These are phyloP conservation scores for Mycena indigotica DNA, from an alignment of 768 basidiomycete genomes.

Conservation along the genomic window DNA sequence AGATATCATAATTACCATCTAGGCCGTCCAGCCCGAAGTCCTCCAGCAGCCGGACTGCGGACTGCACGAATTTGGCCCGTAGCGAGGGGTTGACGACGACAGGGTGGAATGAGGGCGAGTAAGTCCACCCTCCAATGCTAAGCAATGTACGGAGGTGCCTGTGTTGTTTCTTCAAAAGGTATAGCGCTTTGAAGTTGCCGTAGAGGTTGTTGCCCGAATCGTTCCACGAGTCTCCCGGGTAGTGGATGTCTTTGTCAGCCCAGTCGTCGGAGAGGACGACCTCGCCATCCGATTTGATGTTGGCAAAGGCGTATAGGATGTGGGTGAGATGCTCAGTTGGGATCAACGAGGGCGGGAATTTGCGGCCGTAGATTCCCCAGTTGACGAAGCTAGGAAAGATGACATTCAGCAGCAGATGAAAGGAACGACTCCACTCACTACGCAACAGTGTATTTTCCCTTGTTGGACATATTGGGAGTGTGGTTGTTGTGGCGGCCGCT, in stretches of 20 bases:
- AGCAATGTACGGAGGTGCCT: slow-evolving; percentile 80
- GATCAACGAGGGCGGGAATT: slow-evolving; percentile 54
- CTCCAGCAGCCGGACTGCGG: slow-evolving; percentile 78
- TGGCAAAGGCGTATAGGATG: slow-evolving; percentile 92
- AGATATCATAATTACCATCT: not conserved
- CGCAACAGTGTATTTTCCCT: slow-evolving; percentile 74
- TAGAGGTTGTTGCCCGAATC: slow-evolving; percentile 89
- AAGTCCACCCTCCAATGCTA: slow-evolving; percentile 96
- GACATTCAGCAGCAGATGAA: not conserved
- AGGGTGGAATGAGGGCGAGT: slow-evolving; percentile 84
- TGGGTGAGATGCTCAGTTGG: slow-evolving; percentile 78
- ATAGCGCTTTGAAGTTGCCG: slow-evolving; percentile 93
- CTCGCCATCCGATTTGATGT: slow-evolving; percentile 83
- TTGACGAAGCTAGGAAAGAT: slow-evolving; percentile 64
- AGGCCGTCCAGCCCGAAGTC: slow-evolving; percentile 86
- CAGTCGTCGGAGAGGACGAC: slow-evolving; percentile 88
- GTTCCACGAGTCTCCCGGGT: slow-evolving; percentile 94
- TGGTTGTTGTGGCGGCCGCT: slow-evolving; percentile 1
- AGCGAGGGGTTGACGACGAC: slow-evolving; percentile 66
- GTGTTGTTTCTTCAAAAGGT: slow-evolving; percentile 84
- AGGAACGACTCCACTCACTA: slow-evolving; percentile 67
- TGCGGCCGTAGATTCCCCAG: slow-evolving; percentile 95
- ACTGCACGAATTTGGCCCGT: slow-evolving; percentile 78
- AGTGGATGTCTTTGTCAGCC: slow-evolving; percentile 98
- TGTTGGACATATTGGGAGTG: slow-evolving; percentile 34